phyloP scores from a whole-genome alignment of 2,329 filamentous ascomycete genomes.

The Penicillium sp. region DNA sequence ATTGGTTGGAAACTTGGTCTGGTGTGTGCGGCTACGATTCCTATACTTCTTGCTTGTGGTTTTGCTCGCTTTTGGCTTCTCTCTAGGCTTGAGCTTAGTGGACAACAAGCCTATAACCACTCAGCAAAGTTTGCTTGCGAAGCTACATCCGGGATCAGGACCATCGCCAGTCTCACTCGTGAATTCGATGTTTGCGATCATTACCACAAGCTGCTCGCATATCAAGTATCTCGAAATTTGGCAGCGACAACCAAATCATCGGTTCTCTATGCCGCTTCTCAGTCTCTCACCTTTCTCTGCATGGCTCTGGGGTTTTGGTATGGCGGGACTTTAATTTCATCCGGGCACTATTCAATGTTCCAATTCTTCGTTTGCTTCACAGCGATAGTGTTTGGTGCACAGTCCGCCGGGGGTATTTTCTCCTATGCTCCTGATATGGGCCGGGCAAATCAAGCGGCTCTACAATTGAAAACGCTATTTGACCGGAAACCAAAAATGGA shows the following conservation, averaged over 20 bases:
- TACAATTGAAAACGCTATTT: slow-evolving; percentile 41
- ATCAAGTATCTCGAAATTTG: too few species aligned
- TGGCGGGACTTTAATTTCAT: slow-evolving; percentile 49
- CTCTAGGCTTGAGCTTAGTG: too few species aligned
- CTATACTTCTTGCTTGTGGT: too few species aligned
- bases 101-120: too few species aligned
- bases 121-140: too few species aligned
- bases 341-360: slow-evolving; percentile 39
- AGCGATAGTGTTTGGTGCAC: slow-evolving; percentile 37
- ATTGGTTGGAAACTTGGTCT: too few species aligned
- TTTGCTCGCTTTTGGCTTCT: too few species aligned
- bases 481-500: slow-evolving; percentile 44
- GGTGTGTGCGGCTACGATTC: too few species aligned
- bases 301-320: slow-evolving; percentile 60
- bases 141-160: too few species aligned
- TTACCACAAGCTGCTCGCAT: slow-evolving; percentile 46
- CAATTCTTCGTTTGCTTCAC: slow-evolving; percentile 48
- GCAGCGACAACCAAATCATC: too few species aligned
- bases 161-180: too few species aligned
- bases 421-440: slow-evolving; percentile 31
- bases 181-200: slow-evolving; percentile 48
- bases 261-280: slow-evolving; percentile 26
- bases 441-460: slow-evolving; percentile 31
- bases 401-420: slow-evolving; percentile 28
- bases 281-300: slow-evolving; percentile 23